phyloP scores from a whole-genome alignment of 108 stramenopile genomes.

The Cyclotella baltica region DNA sequence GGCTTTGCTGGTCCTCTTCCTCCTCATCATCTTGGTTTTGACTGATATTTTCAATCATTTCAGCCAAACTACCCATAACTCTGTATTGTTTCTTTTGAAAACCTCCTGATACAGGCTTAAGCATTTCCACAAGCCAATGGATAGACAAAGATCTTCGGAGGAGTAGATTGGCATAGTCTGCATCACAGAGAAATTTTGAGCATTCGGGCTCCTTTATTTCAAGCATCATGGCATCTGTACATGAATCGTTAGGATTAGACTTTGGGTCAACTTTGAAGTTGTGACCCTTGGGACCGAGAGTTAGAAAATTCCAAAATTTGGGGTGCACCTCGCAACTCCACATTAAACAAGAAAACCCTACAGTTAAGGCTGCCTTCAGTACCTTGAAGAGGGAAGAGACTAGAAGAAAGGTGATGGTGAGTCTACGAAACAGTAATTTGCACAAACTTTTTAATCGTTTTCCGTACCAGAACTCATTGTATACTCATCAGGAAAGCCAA shows the following conservation, averaged over 20 bases:
- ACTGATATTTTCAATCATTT: no score
- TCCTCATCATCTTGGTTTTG: not conserved
- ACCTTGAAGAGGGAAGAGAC: slow-evolving; percentile 15
- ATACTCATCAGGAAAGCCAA: slow-evolving; percentile 10
- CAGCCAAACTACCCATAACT: not conserved
- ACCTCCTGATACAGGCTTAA: not conserved
- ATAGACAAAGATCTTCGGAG: slow-evolving; percentile 7
- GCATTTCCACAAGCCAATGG: slow-evolving; percentile 6
- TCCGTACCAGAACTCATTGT: not conserved
- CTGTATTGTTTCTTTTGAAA: not conserved
- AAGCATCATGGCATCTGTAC: not conserved
- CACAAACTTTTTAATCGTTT: not conserved
- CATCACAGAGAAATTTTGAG: not conserved
- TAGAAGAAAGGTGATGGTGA: not conserved
- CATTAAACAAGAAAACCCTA: slow-evolving; percentile 9
- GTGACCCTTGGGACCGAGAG: slow-evolving; percentile 24
- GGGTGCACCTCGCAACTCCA: slow-evolving; percentile 42
- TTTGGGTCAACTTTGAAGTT: slow-evolving; percentile 7
- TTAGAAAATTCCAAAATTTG: slow-evolving; percentile 30
- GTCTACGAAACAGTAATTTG: not conserved
- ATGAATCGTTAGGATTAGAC: not conserved
- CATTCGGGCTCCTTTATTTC: not conserved
- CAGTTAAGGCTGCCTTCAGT: slow-evolving; percentile 9
- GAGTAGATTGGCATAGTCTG: slow-evolving; percentile 3
- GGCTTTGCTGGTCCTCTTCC: no score